phyloP scores from a whole-genome alignment of 2,329 filamentous ascomycete genomes.

The Hypoxylon sp. region DNA sequence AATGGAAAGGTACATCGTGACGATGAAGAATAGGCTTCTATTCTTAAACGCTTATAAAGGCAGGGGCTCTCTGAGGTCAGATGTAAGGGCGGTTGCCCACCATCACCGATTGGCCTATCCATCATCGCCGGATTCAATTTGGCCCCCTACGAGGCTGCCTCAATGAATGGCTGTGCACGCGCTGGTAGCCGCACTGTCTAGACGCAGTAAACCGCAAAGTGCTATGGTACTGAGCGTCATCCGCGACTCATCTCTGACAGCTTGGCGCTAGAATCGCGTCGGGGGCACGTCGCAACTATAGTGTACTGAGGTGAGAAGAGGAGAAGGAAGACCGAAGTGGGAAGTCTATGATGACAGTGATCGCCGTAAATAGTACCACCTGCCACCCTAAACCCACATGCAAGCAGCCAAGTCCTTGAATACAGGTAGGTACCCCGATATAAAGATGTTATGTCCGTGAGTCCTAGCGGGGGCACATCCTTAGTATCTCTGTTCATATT shows the following conservation, averaged over 20 bases:
- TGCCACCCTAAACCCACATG: too few species aligned
- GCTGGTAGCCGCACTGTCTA: slow-evolving; percentile 9
- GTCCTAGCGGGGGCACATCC: neutral
- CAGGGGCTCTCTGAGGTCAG: slow-evolving; percentile 28
- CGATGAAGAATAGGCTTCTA: slow-evolving; percentile 20
- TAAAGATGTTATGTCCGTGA: neutral
- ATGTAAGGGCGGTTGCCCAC: slow-evolving; percentile 13
- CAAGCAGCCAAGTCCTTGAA: too few species aligned
- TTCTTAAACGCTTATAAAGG: slow-evolving; percentile 24
- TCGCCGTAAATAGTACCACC: too few species aligned
- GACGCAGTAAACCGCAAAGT: neutral
- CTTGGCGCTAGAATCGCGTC: slow-evolving; percentile 31
- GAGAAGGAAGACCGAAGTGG: neutral
- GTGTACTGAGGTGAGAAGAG: neutral
- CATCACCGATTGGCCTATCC: neutral
- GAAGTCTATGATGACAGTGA: neutral
- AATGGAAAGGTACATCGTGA: slow-evolving; percentile 12
- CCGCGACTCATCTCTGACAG: slow-evolving; percentile 35
- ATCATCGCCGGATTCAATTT: slow-evolving; percentile 20
- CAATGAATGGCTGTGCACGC: slow-evolving; percentile 25
- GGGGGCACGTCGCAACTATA: slow-evolving; percentile 13
- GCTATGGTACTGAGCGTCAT: slow-evolving; percentile 20
- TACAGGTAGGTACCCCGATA: neutral
- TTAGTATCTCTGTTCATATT: neutral
- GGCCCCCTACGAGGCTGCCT: neutral